Percentiles rank a stretch among this genome's conserved stretches.
These are phyloP conservation scores for Mycena pura DNA, from an alignment of 768 basidiomycete species.

Conservation along the genomic window DNA sequence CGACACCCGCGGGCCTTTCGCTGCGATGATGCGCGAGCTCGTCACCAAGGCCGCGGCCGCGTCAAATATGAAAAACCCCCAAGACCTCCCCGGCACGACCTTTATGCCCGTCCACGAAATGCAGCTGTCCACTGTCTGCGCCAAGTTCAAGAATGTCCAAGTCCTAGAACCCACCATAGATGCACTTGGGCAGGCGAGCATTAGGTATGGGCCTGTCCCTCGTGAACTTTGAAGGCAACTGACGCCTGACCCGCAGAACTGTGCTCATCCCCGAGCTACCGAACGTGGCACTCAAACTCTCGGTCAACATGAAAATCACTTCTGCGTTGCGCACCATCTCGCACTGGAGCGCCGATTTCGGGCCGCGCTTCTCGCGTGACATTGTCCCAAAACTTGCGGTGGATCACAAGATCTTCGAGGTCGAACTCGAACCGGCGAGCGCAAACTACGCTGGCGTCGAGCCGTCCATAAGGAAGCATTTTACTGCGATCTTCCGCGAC, in stretches of 20 bases:
- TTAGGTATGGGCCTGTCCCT: constrained; percentile 44
- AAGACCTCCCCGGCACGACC: constrained; percentile 36
- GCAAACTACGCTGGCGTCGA: constrained; percentile 50
- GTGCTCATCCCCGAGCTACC: constrained; percentile 53
- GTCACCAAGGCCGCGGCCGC: constrained; percentile 40
- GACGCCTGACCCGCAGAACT: constrained; percentile 42
- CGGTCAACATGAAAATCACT: constrained; percentile 63
- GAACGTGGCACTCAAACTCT: constrained; percentile 55
- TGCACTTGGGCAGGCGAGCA: constrained; percentile 59
- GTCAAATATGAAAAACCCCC: constrained; percentile 35
- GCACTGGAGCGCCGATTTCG: constrained; percentile 63
- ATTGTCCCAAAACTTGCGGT: constrained; percentile 56
- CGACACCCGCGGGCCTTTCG: constrained; percentile 52
- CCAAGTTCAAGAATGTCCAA: constrained; percentile 50
- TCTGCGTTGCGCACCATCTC: constrained; percentile 65
- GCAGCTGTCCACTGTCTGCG: constrained; percentile 51
- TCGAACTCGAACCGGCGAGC: constrained; percentile 58
- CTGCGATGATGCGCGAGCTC: constrained; percentile 40
- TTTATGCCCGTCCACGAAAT: constrained; percentile 62
- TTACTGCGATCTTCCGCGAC: constrained; percentile 56
- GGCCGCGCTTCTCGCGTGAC: constrained; percentile 59
- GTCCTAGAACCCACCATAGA: constrained; percentile 47
- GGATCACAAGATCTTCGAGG: constrained; percentile 47
- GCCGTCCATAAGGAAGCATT: constrained; percentile 58
- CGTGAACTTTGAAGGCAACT: not conserved